Conservation (phyloP, 2,329 filamentous ascomycete species). For the Rhinocladiella mackenziei region DNA sequence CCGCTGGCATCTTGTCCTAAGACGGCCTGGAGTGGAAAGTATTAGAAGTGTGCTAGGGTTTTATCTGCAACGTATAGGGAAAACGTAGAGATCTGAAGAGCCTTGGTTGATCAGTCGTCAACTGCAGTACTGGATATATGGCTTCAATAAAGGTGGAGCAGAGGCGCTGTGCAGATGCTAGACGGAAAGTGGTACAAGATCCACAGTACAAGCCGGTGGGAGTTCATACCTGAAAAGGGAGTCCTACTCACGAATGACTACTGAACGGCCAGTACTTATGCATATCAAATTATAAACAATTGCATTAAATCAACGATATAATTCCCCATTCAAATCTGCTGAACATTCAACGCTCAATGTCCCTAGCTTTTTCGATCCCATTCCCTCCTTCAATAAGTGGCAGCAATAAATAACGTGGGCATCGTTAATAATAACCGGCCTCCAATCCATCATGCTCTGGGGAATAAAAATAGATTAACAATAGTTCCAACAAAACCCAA, state of each 20-base stretch:
- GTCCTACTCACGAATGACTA: not conserved
- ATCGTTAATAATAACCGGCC: conserved; percentile 17
- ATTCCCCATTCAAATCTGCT: not conserved
- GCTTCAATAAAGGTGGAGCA: too few species aligned
- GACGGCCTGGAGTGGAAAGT: too few species aligned
- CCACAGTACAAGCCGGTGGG: too few species aligned
- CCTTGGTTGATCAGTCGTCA: too few species aligned
- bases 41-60: too few species aligned
- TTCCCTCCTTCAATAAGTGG: not conserved
- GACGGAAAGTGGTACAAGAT: too few species aligned
- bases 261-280: not conserved
- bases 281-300: conserved; percentile 4
- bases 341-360: not conserved
- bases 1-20: conserved; percentile 25
- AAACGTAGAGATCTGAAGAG: too few species aligned
- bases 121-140: too few species aligned
- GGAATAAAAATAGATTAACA: too few species aligned
- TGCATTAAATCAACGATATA: conserved; percentile 10
- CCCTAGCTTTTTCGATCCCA: conserved; percentile 1
- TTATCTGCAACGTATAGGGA: too few species aligned
- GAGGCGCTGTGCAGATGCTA: too few species aligned
- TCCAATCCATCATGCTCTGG: conserved; percentile 13
- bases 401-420: conserved; percentile 15
- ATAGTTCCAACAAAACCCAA: too few species aligned
- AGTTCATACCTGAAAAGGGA: not conserved